phyloP scores from a whole-genome alignment of 352 stramenopile species.

The Phytopythium helicoides region DNA sequence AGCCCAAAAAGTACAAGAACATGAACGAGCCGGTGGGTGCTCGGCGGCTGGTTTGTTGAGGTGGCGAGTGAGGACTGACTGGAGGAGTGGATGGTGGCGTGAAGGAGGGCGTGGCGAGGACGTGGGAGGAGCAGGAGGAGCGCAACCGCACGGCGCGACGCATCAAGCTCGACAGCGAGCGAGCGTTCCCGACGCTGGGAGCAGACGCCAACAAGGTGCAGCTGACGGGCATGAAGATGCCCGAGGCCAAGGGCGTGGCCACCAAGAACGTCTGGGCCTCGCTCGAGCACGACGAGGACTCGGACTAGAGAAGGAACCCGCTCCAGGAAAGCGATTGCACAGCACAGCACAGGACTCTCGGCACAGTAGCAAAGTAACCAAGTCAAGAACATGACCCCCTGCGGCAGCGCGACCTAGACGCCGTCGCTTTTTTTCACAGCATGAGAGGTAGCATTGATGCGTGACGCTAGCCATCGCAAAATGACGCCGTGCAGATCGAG shows the following conservation, averaged over 20 bases:
- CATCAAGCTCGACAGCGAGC: conserved; percentile 74
- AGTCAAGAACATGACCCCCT: too few species aligned
- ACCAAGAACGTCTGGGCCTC: conserved; percentile 76
- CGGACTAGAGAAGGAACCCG: conserved; percentile 25
- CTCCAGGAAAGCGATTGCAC: not conserved
- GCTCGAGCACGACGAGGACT: conserved; percentile 66
- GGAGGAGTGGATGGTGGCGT: not conserved
- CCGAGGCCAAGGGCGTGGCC: conserved; percentile 48
- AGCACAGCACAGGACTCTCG: conserved; percentile 1
- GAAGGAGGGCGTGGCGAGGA: conserved; percentile 50
- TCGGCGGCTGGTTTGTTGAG: not conserved
- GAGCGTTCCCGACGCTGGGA: conserved; percentile 73
- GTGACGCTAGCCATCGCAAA: too few species aligned
- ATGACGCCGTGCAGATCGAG: too few species aligned
- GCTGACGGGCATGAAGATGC: conserved; percentile 64
- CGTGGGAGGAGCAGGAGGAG: conserved; percentile 75
- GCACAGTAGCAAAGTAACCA: not conserved
- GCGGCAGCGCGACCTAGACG: too few species aligned
- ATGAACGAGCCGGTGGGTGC: conserved; percentile 30
- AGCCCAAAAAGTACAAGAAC: conserved; percentile 86
- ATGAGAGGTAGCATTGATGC: too few species aligned
- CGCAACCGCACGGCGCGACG: conserved; percentile 53
- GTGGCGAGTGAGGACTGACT: not conserved
- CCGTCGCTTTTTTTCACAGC: too few species aligned
- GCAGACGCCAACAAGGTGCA: conserved; percentile 44